Evolutionary conservation across 2,329 filamentous ascomycete species (phyloP).

Genomic region (Fusarium sp.): DNA sequence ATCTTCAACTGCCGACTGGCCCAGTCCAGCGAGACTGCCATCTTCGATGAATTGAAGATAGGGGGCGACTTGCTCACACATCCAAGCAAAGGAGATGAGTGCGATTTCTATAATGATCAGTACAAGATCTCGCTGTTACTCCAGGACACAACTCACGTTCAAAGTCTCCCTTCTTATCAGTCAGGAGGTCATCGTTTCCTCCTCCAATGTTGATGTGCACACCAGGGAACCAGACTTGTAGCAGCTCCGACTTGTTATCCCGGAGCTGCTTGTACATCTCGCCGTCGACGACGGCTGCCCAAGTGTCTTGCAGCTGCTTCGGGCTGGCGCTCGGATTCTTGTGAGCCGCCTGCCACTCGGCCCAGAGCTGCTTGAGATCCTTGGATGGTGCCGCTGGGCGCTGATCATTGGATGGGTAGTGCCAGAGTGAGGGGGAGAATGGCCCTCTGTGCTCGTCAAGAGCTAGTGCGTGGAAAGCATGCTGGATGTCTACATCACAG

Average conservation of each 20-base stretch:
- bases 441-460: constrained; percentile 62
- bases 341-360: constrained; percentile 17
- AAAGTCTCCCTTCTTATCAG: constrained; percentile 41
- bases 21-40: constrained; percentile 26
- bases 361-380: constrained; percentile 22
- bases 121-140: not conserved
- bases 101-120: constrained; percentile 39
- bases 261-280: constrained; percentile 33
- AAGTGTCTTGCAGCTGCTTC: constrained; percentile 22
- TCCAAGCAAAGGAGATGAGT: constrained; percentile 44
- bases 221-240: constrained; percentile 46
- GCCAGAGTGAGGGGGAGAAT: constrained; percentile 49
- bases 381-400: constrained; percentile 14
- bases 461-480: constrained; percentile 68
- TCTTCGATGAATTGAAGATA: constrained; percentile 29
- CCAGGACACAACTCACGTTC: constrained; percentile 28
- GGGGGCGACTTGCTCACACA: constrained; percentile 43
- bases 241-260: constrained; percentile 30
- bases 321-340: constrained; percentile 20
- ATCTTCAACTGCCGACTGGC: constrained; percentile 32
- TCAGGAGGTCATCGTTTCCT: constrained; percentile 33
- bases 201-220: constrained; percentile 46
- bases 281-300: constrained; percentile 33
- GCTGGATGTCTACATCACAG: constrained; percentile 53
- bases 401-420: constrained; percentile 30